Base-by-base conservation (phyloP, 805 yeast genomes). In the Brettanomyces bruxellensis region DNA sequence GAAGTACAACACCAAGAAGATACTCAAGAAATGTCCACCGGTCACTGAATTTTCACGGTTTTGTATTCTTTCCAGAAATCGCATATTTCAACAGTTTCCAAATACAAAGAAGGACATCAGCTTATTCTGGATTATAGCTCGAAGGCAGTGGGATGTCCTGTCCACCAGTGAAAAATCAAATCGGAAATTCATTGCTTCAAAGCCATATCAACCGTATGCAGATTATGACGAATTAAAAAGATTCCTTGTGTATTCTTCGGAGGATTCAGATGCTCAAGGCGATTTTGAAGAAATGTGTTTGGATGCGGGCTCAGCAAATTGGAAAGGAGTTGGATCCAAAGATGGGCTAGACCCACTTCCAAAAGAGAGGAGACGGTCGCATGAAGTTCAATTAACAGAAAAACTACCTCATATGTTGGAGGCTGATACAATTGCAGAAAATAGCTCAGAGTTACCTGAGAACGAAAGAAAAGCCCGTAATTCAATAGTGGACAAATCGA, bases 41-140 rank as follows among this genome's bases (percentile, higher is more conserved):
- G 39, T 55, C 5, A 57, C 64, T 11, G 62, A 59, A 34, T 59
- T 61, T 47, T 63, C 60, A 8, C 46, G 57, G 23, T 63, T 57
- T 45, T 62, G 64, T 40, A 34, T 60, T 3, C 40, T 50, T 5
- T 41, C 51, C 4, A 50, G 52, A 36, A 49, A 53, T 12, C 38
- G 39, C 22, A 51, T 62, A 3, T 55, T 55, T 43, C 28, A 45
- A 2, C 25, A 46, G 3, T 52, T 38, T 24, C 59, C 57, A 5
- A 49, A 51, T 23, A 55, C 65, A 4, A 40, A 51, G 8, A 44
- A 50, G 8, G 51, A 56, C 14, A 47, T 63, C 32, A 44, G 46
- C 2, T 34, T 54, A 25, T 63, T 56, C 45, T 61, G 64, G 64
- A 49, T 56, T 8, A 47, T 57, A 12, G 60, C 61, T 1, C 40